Percentiles rank a stretch among this genome's conserved stretches.
Conservation (phyloP, 148 eudicot species). For the Chenopodium formosanum region DNA sequence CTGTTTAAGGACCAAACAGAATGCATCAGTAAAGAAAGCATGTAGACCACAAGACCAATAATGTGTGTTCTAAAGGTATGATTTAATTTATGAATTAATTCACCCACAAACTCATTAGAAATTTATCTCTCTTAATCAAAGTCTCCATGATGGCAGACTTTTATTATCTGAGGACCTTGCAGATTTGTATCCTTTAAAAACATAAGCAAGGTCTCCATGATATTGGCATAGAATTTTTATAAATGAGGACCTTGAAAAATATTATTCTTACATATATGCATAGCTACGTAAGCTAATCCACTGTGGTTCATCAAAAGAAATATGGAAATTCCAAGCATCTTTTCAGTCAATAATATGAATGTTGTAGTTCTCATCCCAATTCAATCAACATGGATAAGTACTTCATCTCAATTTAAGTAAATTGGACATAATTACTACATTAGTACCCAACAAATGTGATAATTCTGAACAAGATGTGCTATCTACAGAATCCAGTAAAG, state of each 20-base stretch:
- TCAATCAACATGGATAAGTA: not conserved
- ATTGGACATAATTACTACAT: not conserved
- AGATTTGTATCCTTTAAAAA: not conserved
- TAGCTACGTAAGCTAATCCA: not conserved
- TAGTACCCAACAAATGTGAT: not conserved
- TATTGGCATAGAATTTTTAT: not conserved
- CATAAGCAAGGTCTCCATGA: not conserved
- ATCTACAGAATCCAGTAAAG: not conserved
- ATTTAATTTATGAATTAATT: not conserved
- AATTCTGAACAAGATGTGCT: not conserved
- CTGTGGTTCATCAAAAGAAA: not conserved
- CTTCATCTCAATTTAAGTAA: not conserved
- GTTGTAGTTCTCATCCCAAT: not conserved
- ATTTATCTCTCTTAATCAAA: not conserved
- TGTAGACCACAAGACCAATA: not conserved
- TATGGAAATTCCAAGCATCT: not conserved
- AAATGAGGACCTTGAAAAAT: not conserved
- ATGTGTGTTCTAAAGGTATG: not conserved
- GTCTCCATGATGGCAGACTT: not conserved
- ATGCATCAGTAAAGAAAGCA: conserved; percentile 1
- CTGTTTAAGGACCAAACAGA: not conserved
- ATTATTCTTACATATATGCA: not conserved
- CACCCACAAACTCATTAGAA: not conserved
- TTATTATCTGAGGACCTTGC: not conserved
- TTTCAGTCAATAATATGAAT: not conserved